Conservation (phyloP, 2,329 filamentous ascomycete genomes). For the Penicillium sp. region DNA sequence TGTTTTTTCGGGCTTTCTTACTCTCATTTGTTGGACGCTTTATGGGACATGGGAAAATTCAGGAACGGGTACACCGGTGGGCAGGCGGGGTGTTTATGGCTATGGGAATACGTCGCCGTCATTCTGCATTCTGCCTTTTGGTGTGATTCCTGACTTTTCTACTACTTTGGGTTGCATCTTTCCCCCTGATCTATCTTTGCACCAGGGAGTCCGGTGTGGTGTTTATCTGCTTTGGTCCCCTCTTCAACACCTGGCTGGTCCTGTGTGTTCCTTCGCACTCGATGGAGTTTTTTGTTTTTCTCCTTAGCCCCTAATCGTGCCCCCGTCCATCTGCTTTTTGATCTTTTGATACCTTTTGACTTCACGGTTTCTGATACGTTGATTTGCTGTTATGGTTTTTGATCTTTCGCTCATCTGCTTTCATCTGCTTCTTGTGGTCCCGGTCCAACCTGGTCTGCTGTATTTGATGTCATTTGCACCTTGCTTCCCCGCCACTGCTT, state of each 20-base stretch:
- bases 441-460: conserved; percentile 8
- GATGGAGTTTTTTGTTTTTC: conserved; percentile 37
- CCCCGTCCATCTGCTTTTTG: conserved; percentile 29
- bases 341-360: conserved; percentile 36
- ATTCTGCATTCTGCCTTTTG: conserved; percentile 34
- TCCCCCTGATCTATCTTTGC: conserved; percentile 33
- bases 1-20: conserved; percentile 26
- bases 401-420: conserved; percentile 20
- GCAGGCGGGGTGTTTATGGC: conserved; percentile 36
- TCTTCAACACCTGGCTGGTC: conserved; percentile 47
- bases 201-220: conserved; percentile 49
- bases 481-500: conserved; percentile 26
- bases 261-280: conserved; percentile 47
- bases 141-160: conserved; percentile 33
- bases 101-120: conserved; percentile 31
- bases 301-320: conserved; percentile 36
- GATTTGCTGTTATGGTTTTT: conserved; percentile 7
- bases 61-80: conserved; percentile 38
- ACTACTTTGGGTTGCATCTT: conserved; percentile 26
- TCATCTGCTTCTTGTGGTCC: conserved; percentile 22
- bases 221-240: conserved; percentile 38
- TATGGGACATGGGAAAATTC: conserved; percentile 43
- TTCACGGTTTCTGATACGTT: conserved; percentile 9
- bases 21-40: conserved; percentile 36
- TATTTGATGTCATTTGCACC: conserved; percentile 29